phyloP scores from a whole-genome alignment of 371 early-diverging fungal species.

The Chytridium lagenaria region DNA sequence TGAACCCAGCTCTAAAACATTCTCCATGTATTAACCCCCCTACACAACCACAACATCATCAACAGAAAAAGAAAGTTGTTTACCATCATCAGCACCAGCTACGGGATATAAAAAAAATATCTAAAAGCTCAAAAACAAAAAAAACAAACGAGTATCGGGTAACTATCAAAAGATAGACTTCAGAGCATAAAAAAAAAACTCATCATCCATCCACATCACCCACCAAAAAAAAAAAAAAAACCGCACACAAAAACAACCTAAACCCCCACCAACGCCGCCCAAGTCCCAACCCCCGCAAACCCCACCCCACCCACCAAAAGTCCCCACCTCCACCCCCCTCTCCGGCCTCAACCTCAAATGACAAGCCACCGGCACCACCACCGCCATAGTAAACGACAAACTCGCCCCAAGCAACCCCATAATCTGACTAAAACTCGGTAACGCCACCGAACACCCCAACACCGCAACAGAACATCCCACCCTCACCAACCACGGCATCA shows the following conservation, averaged over 20 bases:
- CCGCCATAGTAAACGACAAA: conserved; percentile 66
- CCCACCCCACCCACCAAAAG: not conserved
- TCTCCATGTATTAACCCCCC: too few species aligned
- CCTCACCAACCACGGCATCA: not conserved
- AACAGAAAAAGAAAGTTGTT: too few species aligned
- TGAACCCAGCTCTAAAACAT: too few species aligned
- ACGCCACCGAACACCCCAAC: conserved; percentile 55
- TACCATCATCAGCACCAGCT: too few species aligned
- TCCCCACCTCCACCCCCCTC: conserved; percentile 25
- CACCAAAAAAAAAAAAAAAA: not conserved
- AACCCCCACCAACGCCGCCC: conserved; percentile 16
- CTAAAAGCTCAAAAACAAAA: too few species aligned
- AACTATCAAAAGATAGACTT: too few species aligned
- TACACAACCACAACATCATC: too few species aligned
- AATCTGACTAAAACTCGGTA: conserved; percentile 71
- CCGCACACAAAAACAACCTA: conserved; percentile 12
- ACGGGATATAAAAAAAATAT: too few species aligned
- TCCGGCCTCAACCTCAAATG: conserved; percentile 52
- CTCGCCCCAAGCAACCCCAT: conserved; percentile 73
- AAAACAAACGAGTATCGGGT: too few species aligned
- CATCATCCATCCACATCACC: not conserved
- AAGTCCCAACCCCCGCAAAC: conserved; percentile 18
- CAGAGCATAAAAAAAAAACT: not conserved
- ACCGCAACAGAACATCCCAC: conserved; percentile 48
- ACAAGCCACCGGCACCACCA: conserved; percentile 65